Evolutionary conservation across 2,329 filamentous ascomycete species (phyloP), one percentile per base, ranked within the genome.

Genomic region (Neobulgaria alba): DNA sequence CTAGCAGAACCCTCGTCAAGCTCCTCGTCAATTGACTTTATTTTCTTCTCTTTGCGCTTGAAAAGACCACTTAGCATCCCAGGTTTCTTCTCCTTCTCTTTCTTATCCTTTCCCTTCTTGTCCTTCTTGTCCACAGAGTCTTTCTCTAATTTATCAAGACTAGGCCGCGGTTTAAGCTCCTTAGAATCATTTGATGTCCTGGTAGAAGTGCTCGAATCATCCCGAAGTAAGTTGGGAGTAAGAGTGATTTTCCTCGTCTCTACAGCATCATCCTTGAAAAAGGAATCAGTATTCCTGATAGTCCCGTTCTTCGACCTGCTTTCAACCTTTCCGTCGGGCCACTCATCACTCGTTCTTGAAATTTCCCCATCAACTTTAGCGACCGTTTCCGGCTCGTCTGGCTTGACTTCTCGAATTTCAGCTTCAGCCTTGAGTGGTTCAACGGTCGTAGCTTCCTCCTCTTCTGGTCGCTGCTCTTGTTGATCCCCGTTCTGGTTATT

Each of bases 211-310:
- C 30, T 69, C 64, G 49, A 72, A 52, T 95, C 89, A 51, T 96
- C 90, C 31, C 90, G 80, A 30, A 96, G 68, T 39, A 98, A 66
- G 53, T 94, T 94, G 1, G 92, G 92, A 3, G 92, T 98, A 33
- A 98, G 74, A 0, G 89, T 94, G 52, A 98, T 96, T 67, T 96
- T 96, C 63, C 93, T 88, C 2, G 92, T 95, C 63, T 96, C 92
- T 29, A 87, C 83, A 21, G 78, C 87, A 57, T 98, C 90, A 57
- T 96, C 92, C 62, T 88, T 94, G 71, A 95, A 95, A 69, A 96
- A 95, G 1, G 90, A 95, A 63, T 96, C 90, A 3, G 87, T 90
- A 59, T 93, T 93, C 49, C 90, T 77, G 33, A 95, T 75, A 16
- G 85, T 90, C 31, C 88, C 88, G 53, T 94, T 93, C 49, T 82